These are phyloP conservation scores for Erodium chrysanthum DNA, from an alignment of 441 rosid genomes.

Conservation along the genomic window DNA sequence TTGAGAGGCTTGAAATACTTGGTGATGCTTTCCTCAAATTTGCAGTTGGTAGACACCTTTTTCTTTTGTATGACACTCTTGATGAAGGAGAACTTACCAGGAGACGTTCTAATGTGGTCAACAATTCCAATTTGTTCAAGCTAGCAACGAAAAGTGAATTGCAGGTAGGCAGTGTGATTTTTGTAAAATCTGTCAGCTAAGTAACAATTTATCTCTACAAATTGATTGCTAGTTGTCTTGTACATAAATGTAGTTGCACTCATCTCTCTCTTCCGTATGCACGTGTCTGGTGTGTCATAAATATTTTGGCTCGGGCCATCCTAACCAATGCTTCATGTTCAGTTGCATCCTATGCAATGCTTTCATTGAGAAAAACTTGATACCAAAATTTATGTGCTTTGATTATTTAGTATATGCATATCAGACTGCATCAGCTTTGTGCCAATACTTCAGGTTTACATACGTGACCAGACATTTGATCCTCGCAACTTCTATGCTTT, in stretches of 20 bases:
- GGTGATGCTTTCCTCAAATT: conserved; percentile 95
- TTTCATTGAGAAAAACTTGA: not conserved
- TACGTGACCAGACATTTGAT: conserved; percentile 81
- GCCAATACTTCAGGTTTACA: conserved; percentile 51
- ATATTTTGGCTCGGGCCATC: not conserved
- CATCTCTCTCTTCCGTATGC: not conserved
- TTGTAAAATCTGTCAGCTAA: not conserved
- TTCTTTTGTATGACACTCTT: conserved; percentile 59
- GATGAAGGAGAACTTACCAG: conserved; percentile 88
- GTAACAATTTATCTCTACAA: not conserved
- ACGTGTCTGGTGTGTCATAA: not conserved
- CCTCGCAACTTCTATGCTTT: conserved; percentile 72
- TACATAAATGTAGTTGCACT: not conserved
- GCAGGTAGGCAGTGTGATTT: conserved; percentile 42
- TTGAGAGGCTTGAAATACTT: conserved; percentile 85
- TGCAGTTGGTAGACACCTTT: conserved; percentile 73
- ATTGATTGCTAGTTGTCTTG: not conserved
- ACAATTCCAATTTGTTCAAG: conserved; percentile 65
- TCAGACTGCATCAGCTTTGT: conserved; percentile 9
- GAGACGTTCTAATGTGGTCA: conserved; percentile 74
- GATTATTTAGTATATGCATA: not conserved
- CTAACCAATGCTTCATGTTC: conserved; percentile 2
- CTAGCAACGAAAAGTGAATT: conserved; percentile 53
- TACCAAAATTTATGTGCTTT: not conserved
- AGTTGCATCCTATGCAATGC: not conserved